Conservation (phyloP, 352 stramenopile genomes). For the Globisporangium recalcitrans region DNA sequence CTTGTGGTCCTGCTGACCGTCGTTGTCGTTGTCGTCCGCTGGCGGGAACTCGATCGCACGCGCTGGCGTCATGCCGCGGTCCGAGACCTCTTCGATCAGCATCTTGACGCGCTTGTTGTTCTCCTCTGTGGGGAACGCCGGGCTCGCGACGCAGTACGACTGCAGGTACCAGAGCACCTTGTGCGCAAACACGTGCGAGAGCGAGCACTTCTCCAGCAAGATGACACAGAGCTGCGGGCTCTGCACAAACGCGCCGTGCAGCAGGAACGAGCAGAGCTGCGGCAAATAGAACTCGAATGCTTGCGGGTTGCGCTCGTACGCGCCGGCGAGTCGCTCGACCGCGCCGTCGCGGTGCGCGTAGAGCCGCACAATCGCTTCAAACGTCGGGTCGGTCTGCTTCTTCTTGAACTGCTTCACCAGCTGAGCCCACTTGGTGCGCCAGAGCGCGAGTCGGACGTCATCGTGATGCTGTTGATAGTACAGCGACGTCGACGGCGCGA, state of each 20-base stretch:
- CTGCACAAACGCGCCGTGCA: slow-evolving; percentile 59
- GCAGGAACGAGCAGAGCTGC: slow-evolving; percentile 79
- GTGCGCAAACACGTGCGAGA: slow-evolving; percentile 83
- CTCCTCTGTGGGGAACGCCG: slow-evolving; percentile 47
- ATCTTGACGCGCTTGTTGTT: slow-evolving; percentile 59
- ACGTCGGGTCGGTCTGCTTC: slow-evolving; percentile 62
- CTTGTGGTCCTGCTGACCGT: not conserved
- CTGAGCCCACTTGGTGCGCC: slow-evolving; percentile 72
- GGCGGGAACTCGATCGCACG: slow-evolving; percentile 36
- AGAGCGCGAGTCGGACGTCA: slow-evolving; percentile 44
- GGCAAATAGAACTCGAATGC: slow-evolving; percentile 85
- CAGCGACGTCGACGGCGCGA: slow-evolving; percentile 6
- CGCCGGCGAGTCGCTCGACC: slow-evolving; percentile 41
- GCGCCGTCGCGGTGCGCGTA: slow-evolving; percentile 74
- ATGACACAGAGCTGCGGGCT: slow-evolving; percentile 64
- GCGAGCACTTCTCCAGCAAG: slow-evolving; percentile 72
- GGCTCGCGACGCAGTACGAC: slow-evolving; percentile 70
- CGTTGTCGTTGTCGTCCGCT: not conserved
- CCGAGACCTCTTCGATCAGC: slow-evolving; percentile 74
- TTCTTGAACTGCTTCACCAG: slow-evolving; percentile 64
- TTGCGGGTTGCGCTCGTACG: slow-evolving; percentile 48
- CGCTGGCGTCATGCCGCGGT: slow-evolving; percentile 44
- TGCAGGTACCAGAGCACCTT: slow-evolving; percentile 83
- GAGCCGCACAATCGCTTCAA: slow-evolving; percentile 78
- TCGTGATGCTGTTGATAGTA: slow-evolving; percentile 25